Conservation (phyloP, 1,139 yeast species). For the Zygosaccharomyces sapae region DNA sequence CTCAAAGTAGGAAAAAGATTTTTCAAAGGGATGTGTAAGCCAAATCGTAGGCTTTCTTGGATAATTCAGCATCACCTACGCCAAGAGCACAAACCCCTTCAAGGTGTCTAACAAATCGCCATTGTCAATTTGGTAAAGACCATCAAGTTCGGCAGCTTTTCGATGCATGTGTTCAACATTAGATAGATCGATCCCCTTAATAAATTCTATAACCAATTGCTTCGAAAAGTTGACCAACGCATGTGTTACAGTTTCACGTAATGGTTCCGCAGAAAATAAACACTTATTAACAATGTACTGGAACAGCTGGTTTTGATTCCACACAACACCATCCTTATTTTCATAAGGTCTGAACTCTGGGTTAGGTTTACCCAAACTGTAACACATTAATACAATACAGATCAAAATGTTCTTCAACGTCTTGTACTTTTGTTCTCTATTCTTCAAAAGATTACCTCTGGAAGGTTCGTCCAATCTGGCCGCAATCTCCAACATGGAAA, state of each 20-base stretch:
- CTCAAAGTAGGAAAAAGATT: constrained; percentile 31
- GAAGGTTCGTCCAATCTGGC: constrained; percentile 44
- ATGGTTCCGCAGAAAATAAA: constrained; percentile 21
- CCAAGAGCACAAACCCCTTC: constrained; percentile 13
- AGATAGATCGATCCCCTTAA: constrained; percentile 12
- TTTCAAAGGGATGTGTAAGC: constrained; percentile 24
- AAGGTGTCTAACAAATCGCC: constrained; percentile 7
- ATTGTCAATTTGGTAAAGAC: constrained; percentile 7
- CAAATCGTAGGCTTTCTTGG: constrained; percentile 17
- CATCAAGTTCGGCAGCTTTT: constrained; percentile 11
- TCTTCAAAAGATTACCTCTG: constrained; percentile 38
- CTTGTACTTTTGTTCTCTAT: constrained; percentile 36
- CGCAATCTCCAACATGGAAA: constrained; percentile 54
- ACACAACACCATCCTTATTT: constrained; percentile 11
- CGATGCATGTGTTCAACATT: constrained; percentile 12
- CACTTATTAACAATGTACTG: constrained; percentile 30
- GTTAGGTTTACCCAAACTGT: constrained; percentile 25
- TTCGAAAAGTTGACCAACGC: constrained; percentile 20
- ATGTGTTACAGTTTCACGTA: constrained; percentile 20
- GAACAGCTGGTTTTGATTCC: constrained; percentile 30
- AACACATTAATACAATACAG: constrained; percentile 37
- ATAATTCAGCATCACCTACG: constrained; percentile 8
- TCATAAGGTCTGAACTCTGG: constrained; percentile 20
- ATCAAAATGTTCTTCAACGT: constrained; percentile 36
- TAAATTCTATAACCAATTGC: constrained; percentile 21